These are phyloP conservation scores for Paratrypanosoma confusum DNA, from an alignment of 208 protist genomes.

Conservation along the genomic window DNA sequence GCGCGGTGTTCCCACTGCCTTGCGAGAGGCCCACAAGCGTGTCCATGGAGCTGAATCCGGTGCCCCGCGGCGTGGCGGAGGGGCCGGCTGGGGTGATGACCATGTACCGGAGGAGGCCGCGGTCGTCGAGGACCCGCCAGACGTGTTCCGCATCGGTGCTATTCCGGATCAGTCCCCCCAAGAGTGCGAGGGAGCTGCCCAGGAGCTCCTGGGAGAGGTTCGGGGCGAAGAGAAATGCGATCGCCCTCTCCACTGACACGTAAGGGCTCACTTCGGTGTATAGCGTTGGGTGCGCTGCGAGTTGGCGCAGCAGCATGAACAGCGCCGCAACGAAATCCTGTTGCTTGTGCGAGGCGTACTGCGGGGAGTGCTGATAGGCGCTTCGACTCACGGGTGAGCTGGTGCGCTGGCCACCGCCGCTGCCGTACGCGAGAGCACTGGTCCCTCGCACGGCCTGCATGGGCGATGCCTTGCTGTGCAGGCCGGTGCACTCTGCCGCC, in stretches of 20 bases:
- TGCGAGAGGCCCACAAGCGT: background rate
- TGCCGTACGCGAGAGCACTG: background rate
- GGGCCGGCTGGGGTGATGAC: no score
- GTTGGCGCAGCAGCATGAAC: conserved; percentile 67
- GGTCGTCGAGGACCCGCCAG: conserved; percentile 47
- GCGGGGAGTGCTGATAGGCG: conserved; percentile 3
- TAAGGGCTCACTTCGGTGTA: conserved; percentile 27
- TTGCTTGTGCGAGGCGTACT: conserved; percentile 45
- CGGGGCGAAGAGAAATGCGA: conserved; percentile 54
- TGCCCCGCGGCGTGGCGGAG: no score
- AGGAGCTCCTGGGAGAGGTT: conserved; percentile 47
- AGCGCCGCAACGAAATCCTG: conserved; percentile 51
- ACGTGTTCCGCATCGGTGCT: conserved; percentile 43
- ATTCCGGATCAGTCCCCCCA: conserved; percentile 50
- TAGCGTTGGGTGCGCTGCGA: conserved; percentile 41
- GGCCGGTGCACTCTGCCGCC: conserved; percentile 62
- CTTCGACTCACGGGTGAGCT: background rate
- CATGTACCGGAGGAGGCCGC: conserved; percentile 27
- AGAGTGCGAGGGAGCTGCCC: conserved; percentile 60
- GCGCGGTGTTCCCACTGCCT: background rate
- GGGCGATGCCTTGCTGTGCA: no score
- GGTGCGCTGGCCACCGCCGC: background rate
- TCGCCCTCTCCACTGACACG: conserved; percentile 39
- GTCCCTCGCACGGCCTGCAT: no score
- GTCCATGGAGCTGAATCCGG: no score